phyloP scores from a whole-genome alignment of 139 green algal species.

The Volvox africanus region DNA sequence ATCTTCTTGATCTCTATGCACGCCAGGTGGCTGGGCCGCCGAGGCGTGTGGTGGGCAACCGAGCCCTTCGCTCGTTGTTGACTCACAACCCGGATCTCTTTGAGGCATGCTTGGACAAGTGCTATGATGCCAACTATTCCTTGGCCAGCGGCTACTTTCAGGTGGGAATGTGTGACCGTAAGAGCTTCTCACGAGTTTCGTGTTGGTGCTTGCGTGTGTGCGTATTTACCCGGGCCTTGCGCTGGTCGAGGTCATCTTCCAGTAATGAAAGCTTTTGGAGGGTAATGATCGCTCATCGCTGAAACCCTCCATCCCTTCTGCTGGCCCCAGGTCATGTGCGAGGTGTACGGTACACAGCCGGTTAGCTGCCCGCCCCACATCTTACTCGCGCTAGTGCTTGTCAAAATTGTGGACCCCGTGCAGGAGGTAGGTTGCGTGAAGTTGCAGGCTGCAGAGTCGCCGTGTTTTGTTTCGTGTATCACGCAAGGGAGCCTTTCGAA shows the following conservation, averaged over 20 bases:
- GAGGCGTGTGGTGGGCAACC: conserved; percentile 30
- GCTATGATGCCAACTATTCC: conserved; percentile 70
- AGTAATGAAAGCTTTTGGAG: too few relatives aligned
- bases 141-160: conserved; percentile 54
- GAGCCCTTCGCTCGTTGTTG: conserved; percentile 57
- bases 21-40: conserved; percentile 9
- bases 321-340: conserved; percentile 72
- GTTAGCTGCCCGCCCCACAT: conserved; percentile 70
- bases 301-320: too few relatives aligned
- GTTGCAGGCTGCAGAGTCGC: too few relatives aligned
- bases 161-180: neutral
- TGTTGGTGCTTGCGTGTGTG: neutral
- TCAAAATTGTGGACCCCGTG: conserved; percentile 91
- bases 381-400: conserved; percentile 90
- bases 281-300: too few relatives aligned
- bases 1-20: too few relatives aligned
- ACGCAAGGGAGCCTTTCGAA: too few relatives aligned
- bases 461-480: too few relatives aligned
- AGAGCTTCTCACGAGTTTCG: neutral
- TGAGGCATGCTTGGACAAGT: conserved; percentile 73
- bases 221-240: neutral
- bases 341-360: conserved; percentile 76
- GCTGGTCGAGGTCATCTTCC: too few relatives aligned
- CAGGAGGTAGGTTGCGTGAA: conserved; percentile 56
- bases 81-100: conserved; percentile 64